Conservation (phyloP, 2,329 filamentous ascomycete genomes). For the Cladosporium sp. region DNA sequence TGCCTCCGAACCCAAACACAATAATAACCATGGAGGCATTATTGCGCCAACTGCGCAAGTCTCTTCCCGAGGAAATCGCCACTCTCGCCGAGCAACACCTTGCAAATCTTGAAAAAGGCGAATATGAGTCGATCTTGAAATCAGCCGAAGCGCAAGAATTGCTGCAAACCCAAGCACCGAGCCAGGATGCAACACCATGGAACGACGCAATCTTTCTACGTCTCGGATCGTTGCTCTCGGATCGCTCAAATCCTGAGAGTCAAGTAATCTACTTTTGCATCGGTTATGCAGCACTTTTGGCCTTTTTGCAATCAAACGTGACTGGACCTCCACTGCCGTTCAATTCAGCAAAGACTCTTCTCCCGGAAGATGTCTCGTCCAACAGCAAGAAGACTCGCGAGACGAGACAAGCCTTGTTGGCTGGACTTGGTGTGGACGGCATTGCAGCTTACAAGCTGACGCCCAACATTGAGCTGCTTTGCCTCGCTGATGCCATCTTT, state of each 20-base stretch:
- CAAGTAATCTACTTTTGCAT: conserved; percentile 48
- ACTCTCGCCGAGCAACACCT: conserved; percentile 34
- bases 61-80: conserved; percentile 39
- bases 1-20: background rate
- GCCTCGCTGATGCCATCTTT: conserved; percentile 61
- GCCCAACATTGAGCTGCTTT: conserved; percentile 77
- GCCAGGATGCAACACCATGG: conserved; percentile 28
- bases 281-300: conserved; percentile 65
- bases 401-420: conserved; percentile 58
- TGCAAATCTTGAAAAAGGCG: conserved; percentile 37
- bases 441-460: conserved; percentile 81
- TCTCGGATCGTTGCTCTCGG: conserved; percentile 34
- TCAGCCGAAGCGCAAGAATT: conserved; percentile 30
- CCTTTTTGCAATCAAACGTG: conserved; percentile 81
- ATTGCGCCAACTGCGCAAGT: conserved; percentile 36
- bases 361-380: conserved; percentile 45
- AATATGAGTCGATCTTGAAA: conserved; percentile 38
- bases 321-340: conserved; percentile 77
- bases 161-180: background rate
- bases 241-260: conserved; percentile 35
- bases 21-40: conserved; percentile 33
- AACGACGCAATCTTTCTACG: conserved; percentile 43
- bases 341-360: conserved; percentile 43
- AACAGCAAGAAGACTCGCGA: conserved; percentile 33
- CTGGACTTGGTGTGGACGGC: conserved; percentile 71